A percentile compares a stretch with the other conserved stretches of the same genome.
Conservation (phyloP, 352 stramenopile species). For the Globisporangium cederbergense region DNA sequence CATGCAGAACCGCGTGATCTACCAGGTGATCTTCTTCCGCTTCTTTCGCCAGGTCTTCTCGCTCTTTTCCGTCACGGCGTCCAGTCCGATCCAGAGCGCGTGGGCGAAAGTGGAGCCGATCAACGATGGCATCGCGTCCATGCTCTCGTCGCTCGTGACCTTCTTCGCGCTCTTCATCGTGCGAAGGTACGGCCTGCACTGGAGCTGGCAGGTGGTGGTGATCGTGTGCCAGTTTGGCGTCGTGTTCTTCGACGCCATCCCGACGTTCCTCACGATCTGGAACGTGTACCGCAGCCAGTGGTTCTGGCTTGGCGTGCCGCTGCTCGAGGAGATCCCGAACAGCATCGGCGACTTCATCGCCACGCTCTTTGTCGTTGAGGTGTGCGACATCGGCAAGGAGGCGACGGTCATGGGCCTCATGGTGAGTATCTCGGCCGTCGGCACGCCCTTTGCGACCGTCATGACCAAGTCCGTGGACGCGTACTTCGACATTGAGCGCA, state of each 20-base stretch:
- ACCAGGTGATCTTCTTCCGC: conserved; percentile 47
- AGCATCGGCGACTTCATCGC: conserved; percentile 43
- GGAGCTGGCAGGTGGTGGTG: conserved; percentile 50
- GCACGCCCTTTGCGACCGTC: conserved; percentile 46
- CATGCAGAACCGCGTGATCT: conserved; percentile 46
- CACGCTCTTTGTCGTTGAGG: conserved; percentile 48
- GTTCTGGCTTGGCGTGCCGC: conserved; percentile 59
- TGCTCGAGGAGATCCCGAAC: conserved; percentile 49
- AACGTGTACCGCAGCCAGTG: conserved; percentile 65
- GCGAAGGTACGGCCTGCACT: conserved; percentile 43
- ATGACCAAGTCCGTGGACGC: conserved; percentile 56
- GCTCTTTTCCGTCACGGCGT: conserved; percentile 46
- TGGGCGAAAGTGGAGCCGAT: conserved; percentile 58
- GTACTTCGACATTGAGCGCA: conserved; percentile 52
- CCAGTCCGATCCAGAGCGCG: conserved; percentile 39
- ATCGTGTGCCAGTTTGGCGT: conserved; percentile 38
- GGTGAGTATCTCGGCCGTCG: conserved; percentile 38
- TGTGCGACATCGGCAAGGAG: conserved; percentile 47
- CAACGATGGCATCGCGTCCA: conserved; percentile 48
- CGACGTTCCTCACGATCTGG: conserved; percentile 64
- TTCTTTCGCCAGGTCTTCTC: conserved; percentile 50
- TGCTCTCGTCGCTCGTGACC: conserved; percentile 39
- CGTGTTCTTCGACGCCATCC: conserved; percentile 41
- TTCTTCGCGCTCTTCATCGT: conserved; percentile 40
- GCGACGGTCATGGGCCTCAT: conserved; percentile 44